Evolutionary conservation across 306 rosid species (phyloP), one percentile per base, ranked within the genome.

Genomic region (Cucurbita ficifolia): DNA sequence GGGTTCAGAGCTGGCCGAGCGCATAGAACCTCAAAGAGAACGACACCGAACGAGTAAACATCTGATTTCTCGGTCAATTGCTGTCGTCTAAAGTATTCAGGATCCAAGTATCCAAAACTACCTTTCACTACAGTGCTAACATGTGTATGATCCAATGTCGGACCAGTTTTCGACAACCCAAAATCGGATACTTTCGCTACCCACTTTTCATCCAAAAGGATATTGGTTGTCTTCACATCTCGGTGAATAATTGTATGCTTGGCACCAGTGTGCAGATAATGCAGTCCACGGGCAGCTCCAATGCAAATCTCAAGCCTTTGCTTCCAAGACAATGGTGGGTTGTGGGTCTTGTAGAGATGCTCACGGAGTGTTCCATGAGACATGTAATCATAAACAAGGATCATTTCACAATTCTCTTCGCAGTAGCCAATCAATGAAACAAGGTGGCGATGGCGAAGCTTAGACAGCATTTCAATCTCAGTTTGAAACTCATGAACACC

Each of bases 1-100:
- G 99, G 97, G 85, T 95, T 95, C 82, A 95, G 68, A 29, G 99
- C 97, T 3, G 99, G 99, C 5, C 99, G 99, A 73, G 99, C 99
- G 8, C 99, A 95, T 36, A 95, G 60, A 74, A 89, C 84, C 86
- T 95, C 99, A 2, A 95, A 95, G 18, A 95, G 92, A 77, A 95
- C 99, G 35, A 95, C 99, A 9, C 99, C 99, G 1, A 95, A 95
- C 42, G 99, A 95, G 89, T 95, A 95, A 11, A 95, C 99, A 79
- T 95, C 99, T 7, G 99, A 94, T 79, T 94, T 94, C 68, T 94
- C 99, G 0, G 99, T 94, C 67, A 94, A 89, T 76, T 95, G 99
- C 78, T 95, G 99, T 82, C 99, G 84, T 79, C 99, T 88, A 78
- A 91, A 95, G 91, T 95, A 95, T 82, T 95, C 99, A 0, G 99